Percentiles rank a stretch among this genome's conserved stretches.
Conservation (phyloP, 2,329 filamentous ascomycete species). For the Coleophoma cylindrospora region DNA sequence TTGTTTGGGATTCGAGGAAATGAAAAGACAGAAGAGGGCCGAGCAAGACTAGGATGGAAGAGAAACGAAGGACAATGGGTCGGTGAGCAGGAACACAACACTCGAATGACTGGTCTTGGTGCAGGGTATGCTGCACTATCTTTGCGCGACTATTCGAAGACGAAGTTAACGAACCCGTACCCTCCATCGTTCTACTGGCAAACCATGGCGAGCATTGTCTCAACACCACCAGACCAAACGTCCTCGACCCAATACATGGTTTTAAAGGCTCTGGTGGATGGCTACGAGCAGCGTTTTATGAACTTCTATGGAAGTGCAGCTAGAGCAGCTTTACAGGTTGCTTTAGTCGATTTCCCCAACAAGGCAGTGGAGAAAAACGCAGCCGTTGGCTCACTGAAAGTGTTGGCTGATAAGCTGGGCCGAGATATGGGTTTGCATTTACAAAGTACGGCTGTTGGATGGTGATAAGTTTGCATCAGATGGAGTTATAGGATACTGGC, state of each 20-base stretch:
- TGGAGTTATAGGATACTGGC: neutral
- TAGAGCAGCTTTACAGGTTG: slow-evolving; percentile 63
- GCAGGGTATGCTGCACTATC: slow-evolving; percentile 81
- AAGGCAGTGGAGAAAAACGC: slow-evolving; percentile 40
- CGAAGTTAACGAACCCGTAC: slow-evolving; percentile 64
- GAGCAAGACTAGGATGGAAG: slow-evolving; percentile 68
- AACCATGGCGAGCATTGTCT: slow-evolving; percentile 69
- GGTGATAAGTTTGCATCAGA: neutral
- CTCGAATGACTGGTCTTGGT: slow-evolving; percentile 78
- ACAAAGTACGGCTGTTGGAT: neutral
- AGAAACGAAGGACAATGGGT: slow-evolving; percentile 48
- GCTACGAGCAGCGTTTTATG: slow-evolving; percentile 71
- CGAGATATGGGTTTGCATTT: slow-evolving; percentile 35
- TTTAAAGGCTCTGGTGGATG: slow-evolving; percentile 65
- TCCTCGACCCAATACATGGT: slow-evolving; percentile 72
- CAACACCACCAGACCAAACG: slow-evolving; percentile 61
- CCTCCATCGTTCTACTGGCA: slow-evolving; percentile 81
- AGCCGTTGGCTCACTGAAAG: slow-evolving; percentile 45
- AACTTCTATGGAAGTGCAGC: slow-evolving; percentile 76
- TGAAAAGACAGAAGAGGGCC: slow-evolving; percentile 67
- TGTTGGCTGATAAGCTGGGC: slow-evolving; percentile 48
- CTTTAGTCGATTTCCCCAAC: slow-evolving; percentile 69
- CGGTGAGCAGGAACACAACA: slow-evolving; percentile 67
- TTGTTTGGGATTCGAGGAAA: slow-evolving; percentile 78
- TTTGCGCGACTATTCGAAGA: slow-evolving; percentile 74